Evolutionary conservation across 768 basidiomycete species (phyloP).

Genomic region (Cyclocybe cylindracea): DNA sequence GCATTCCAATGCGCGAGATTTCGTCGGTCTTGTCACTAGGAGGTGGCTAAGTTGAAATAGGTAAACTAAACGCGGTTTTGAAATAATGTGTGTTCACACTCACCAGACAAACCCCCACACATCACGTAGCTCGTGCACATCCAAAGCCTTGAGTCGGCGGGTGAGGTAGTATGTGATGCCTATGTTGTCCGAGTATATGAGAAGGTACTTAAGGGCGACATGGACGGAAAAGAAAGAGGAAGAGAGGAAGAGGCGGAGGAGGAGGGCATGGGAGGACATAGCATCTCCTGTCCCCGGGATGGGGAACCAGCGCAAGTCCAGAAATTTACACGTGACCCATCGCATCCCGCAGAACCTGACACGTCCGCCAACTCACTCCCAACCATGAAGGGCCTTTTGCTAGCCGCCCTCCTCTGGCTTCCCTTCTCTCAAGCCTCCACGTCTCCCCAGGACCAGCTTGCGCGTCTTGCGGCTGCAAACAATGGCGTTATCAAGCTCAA

Average conservation of each 20-base stretch:
- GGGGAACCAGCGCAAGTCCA: not conserved
- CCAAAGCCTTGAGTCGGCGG: constrained; percentile 65
- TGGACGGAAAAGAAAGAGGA: constrained; percentile 93
- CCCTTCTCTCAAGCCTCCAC: constrained; percentile 33
- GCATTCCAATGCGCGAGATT: constrained; percentile 89
- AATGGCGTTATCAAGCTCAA: constrained; percentile 86
- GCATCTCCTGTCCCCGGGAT: constrained; percentile 4
- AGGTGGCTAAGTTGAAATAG: constrained; percentile 67
- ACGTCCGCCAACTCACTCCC: constrained; percentile 18
- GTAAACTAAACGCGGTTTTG: constrained; percentile 10
- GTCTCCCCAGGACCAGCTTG: constrained; percentile 54
- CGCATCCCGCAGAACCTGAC: constrained; percentile 14
- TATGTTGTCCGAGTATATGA: constrained; percentile 81
- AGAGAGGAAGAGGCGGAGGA: constrained; percentile 90
- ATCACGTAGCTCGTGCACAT: constrained; percentile 72
- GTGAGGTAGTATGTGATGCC: constrained; percentile 92
- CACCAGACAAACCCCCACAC: constrained; percentile 92
- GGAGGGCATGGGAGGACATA: constrained; percentile 78
- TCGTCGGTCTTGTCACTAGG: constrained; percentile 88
- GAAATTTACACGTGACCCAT: constrained; percentile 17
- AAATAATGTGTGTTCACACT: constrained; percentile 23
- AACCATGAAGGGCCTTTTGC: constrained; percentile 21
- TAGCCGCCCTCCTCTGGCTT: constrained; percentile 29
- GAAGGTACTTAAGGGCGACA: constrained; percentile 88
- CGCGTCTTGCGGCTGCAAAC: constrained; percentile 65